phyloP scores from a whole-genome alignment of 768 basidiomycete genomes.

The Trametes punicea region DNA sequence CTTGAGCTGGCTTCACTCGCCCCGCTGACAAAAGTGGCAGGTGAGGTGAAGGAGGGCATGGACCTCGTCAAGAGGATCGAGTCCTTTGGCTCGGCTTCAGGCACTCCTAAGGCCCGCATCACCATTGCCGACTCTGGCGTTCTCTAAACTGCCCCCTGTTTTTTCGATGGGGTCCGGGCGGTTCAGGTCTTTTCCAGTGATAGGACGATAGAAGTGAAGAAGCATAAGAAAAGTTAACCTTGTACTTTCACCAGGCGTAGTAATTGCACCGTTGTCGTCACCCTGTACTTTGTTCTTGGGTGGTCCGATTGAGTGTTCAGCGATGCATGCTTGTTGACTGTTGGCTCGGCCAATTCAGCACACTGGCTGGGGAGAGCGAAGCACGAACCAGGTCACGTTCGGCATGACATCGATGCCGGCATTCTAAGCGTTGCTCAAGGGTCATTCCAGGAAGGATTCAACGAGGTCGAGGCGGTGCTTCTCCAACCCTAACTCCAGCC shows the following conservation, averaged over 20 bases:
- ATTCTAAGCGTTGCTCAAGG: no score
- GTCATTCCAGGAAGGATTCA: no score
- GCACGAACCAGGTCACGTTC: no score
- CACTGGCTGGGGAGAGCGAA: no score
- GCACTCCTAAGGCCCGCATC: slow-evolving; percentile 27
- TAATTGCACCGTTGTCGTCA: slow-evolving; percentile 4
- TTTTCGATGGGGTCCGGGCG: background rate
- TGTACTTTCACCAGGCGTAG: slow-evolving; percentile 22
- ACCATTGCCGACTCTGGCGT: slow-evolving; percentile 25
- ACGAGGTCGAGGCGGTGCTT: no score
- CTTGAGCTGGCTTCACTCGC: background rate
- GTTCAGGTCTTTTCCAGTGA: background rate
- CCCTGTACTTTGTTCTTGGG: slow-evolving; percentile 3
- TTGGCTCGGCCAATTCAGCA: no score
- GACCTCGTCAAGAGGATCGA: slow-evolving; percentile 64
- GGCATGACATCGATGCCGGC: no score
- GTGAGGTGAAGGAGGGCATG: slow-evolving; percentile 61
- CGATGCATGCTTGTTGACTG: background rate
- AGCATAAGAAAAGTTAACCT: slow-evolving; percentile 23
- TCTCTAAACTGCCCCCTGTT: slow-evolving; percentile 18
- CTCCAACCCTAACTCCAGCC: no score
- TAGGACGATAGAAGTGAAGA: slow-evolving; percentile 14
- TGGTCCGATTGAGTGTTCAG: background rate
- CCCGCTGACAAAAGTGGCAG: slow-evolving; percentile 7
- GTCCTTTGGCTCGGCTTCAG: slow-evolving; percentile 28